Evolutionary conservation across 116 monocot genomes (phyloP).

Genomic region (Iris pallida): DNA sequence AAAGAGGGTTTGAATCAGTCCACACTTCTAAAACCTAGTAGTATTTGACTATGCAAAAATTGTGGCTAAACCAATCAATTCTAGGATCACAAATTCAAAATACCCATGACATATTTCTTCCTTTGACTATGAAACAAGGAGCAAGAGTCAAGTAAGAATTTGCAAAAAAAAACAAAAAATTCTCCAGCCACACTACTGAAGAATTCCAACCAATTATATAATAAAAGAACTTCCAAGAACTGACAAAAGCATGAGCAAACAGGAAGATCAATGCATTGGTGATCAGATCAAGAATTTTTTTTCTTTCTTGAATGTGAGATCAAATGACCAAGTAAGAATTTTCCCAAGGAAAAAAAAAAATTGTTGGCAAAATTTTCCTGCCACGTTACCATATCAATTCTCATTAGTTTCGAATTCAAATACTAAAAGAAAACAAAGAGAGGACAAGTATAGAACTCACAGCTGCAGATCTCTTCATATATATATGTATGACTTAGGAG

Average conservation of each 20-base stretch:
- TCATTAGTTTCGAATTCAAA: neutral
- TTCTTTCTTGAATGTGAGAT: neutral
- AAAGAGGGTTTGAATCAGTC: neutral
- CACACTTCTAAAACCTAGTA: neutral
- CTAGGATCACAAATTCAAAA: neutral
- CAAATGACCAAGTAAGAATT: too few relatives aligned
- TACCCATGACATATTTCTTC: too few relatives aligned
- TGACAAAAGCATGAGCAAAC: too few relatives aligned
- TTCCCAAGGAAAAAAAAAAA: neutral
- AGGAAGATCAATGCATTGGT: too few relatives aligned
- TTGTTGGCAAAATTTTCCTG: neutral
- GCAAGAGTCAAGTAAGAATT: too few relatives aligned
- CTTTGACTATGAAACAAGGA: too few relatives aligned
- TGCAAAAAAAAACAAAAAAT: too few relatives aligned
- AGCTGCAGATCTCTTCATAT: conserved; percentile 10
- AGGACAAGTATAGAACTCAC: neutral
- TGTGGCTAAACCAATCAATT: neutral
- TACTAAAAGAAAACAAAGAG: neutral
- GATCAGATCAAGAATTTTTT: neutral
- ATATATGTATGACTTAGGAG: too few relatives aligned
- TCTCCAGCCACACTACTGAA: too few relatives aligned
- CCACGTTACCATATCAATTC: neutral
- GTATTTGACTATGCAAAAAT: neutral
- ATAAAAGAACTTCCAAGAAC: too few relatives aligned
- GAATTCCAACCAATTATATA: too few relatives aligned